Conservation (phyloP, 345 rosid genomes). For the Salix udensis region DNA sequence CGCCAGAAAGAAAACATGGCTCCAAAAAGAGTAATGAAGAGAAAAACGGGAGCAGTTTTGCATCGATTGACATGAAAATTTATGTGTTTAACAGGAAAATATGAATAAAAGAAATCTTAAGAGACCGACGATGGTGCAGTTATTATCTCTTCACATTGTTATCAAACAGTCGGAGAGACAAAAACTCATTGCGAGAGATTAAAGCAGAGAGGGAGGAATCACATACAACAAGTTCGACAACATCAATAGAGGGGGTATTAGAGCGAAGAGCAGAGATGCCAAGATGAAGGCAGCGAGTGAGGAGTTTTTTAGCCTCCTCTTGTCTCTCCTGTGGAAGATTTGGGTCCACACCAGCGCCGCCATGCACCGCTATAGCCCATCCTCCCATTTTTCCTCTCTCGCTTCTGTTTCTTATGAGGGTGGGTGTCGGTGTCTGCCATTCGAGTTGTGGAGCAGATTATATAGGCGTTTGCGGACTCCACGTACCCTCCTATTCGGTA, state of each 20-base stretch:
- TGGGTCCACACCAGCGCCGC: slow-evolving; percentile 99
- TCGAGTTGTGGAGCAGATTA: neutral
- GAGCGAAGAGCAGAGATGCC: slow-evolving; percentile 86
- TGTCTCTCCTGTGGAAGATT: slow-evolving; percentile 76
- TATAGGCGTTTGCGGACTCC: slow-evolving; percentile 16
- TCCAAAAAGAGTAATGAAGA: neutral
- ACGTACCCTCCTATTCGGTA: neutral
- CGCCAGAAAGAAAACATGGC: neutral
- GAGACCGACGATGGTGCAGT: neutral
- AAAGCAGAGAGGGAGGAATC: neutral
- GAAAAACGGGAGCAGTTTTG: too few relatives aligned
- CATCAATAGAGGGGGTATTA: slow-evolving; percentile 73
- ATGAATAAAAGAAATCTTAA: neutral
- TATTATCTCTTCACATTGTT: too few relatives aligned
- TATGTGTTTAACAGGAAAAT: neutral
- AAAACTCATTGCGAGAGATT: neutral
- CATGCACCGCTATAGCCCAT: slow-evolving; percentile 98
- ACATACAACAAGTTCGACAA: slow-evolving; percentile 86
- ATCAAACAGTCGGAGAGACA: too few relatives aligned
- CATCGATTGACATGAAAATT: too few relatives aligned
- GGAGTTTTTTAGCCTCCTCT: slow-evolving; percentile 79
- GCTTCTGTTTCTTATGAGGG: neutral
- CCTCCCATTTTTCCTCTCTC: slow-evolving; percentile 47
- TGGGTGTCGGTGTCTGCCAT: too few relatives aligned
- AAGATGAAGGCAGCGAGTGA: slow-evolving; percentile 77